Percentiles rank a stretch among this genome's conserved stretches.
These are phyloP conservation scores for Nitzschia sp. DNA, from an alignment of 108 stramenopile species.

Conservation along the genomic window DNA sequence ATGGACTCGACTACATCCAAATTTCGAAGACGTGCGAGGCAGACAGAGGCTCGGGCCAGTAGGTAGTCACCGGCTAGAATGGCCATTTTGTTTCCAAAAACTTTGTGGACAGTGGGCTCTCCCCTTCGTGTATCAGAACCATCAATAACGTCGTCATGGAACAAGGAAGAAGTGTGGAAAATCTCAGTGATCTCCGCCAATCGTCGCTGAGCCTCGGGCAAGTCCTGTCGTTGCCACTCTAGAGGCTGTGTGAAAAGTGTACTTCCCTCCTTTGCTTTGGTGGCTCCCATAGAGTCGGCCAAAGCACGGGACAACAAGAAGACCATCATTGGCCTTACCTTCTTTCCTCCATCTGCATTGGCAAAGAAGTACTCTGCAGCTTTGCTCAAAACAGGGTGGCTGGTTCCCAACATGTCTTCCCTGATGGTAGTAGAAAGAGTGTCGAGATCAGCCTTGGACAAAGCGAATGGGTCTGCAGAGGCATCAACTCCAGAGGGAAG, in stretches of 20 bases:
- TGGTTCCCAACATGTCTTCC: slow-evolving; percentile 75
- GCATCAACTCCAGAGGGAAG: slow-evolving; percentile 54
- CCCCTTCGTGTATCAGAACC: slow-evolving; percentile 92
- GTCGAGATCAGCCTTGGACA: slow-evolving; percentile 64
- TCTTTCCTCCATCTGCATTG: slow-evolving; percentile 68
- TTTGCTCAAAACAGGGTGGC: slow-evolving; percentile 80
- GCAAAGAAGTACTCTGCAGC: slow-evolving; percentile 84
- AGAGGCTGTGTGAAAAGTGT: slow-evolving; percentile 43
- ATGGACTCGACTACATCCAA: slow-evolving; percentile 94
- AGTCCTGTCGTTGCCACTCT: slow-evolving; percentile 46
- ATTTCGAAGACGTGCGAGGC: slow-evolving; percentile 90
- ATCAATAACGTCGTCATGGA: slow-evolving; percentile 99
- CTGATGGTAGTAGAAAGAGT: slow-evolving; percentile 72
- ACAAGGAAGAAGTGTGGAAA: slow-evolving; percentile 96
- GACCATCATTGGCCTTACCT: slow-evolving; percentile 86
- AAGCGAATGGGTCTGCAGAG: slow-evolving; percentile 61
- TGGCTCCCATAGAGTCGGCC: slow-evolving; percentile 35
- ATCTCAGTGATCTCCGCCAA: slow-evolving; percentile 98
- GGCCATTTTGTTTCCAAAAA: slow-evolving; percentile 98
- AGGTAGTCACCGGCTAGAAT: slow-evolving; percentile 98
- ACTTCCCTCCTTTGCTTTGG: slow-evolving; percentile 6
- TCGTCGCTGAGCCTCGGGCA: slow-evolving; percentile 81
- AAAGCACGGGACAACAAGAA: slow-evolving; percentile 81
- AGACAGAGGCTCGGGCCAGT: slow-evolving; percentile 93
- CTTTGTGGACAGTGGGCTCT: slow-evolving; percentile 84